A percentile compares a stretch with the other conserved stretches of the same genome.
These are phyloP conservation scores for Xylaria telfairii DNA, from an alignment of 495 filamentous ascomycete genomes.

Conservation along the genomic window DNA sequence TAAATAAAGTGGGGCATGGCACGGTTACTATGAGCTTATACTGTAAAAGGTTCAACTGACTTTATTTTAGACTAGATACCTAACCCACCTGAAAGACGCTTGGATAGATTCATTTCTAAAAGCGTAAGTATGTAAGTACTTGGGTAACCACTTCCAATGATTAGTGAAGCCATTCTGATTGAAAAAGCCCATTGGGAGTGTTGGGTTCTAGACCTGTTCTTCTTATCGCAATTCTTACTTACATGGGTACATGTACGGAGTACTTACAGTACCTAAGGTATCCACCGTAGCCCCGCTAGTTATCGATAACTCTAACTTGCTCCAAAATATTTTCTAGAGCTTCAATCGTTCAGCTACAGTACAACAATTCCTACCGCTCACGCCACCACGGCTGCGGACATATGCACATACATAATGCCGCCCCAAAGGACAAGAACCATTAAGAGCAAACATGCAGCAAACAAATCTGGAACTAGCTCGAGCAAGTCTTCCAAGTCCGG, in stretches of 20 bases:
- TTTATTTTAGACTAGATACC: not conserved
- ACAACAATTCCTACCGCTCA: not conserved
- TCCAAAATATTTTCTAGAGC: slow-evolving; percentile 28
- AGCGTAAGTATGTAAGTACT: no score
- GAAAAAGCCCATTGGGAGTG: not conserved
- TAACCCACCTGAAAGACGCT: no score
- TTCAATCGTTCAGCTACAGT: not conserved
- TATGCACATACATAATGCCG: slow-evolving; percentile 47
- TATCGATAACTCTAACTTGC: slow-evolving; percentile 19
- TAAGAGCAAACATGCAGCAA: slow-evolving; percentile 62
- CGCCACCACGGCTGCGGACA: slow-evolving; percentile 14
- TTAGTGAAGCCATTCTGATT: not conserved
- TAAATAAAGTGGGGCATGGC: no score
- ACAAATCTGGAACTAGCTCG: slow-evolving; percentile 46
- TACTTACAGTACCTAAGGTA: not conserved
- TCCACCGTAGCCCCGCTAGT: not conserved
- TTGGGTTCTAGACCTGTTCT: not conserved
- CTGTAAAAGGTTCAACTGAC: no score
- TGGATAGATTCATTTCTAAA: no score
- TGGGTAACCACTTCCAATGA: not conserved
- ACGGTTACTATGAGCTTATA: no score
- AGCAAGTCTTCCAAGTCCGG: slow-evolving; percentile 49
- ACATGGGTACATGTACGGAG: no score
- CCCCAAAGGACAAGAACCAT: slow-evolving; percentile 56
- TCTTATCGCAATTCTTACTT: not conserved